These are phyloP conservation scores for Spergularia azorica DNA, from an alignment of 179 eudicot genomes.

Conservation along the genomic window DNA sequence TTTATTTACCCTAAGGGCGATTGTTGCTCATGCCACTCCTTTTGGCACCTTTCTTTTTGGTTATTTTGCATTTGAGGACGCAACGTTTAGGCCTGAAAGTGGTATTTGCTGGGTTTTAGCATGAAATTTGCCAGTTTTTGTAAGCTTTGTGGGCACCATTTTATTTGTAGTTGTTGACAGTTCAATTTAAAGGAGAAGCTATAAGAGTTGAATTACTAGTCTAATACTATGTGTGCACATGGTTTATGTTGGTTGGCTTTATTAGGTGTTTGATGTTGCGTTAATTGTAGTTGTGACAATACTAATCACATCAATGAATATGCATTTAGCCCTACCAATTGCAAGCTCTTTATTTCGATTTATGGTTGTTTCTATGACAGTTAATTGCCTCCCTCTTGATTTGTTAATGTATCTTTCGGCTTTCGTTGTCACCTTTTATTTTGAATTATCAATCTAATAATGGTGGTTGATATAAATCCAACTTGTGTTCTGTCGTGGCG, in stretches of 20 bases:
- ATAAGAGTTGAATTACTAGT: conserved; percentile 15
- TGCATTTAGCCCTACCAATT: conserved; percentile 1
- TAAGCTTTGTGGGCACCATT: conserved; percentile 30
- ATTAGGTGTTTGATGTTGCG: background rate
- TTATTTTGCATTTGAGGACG: conserved; percentile 17
- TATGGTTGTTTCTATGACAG: too few relatives aligned
- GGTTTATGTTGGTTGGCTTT: conserved; percentile 12
- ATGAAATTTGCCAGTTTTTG: conserved; percentile 28
- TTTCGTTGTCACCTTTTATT: too few relatives aligned
- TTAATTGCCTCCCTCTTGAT: too few relatives aligned
- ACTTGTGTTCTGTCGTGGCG: too few relatives aligned
- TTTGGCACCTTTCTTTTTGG: conserved; percentile 23
- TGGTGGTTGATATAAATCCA: too few relatives aligned
- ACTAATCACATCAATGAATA: conserved; percentile 7
- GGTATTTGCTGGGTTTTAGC: conserved; percentile 20
- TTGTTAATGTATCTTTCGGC: too few relatives aligned
- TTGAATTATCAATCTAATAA: too few relatives aligned
- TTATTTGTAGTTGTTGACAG: conserved; percentile 30
- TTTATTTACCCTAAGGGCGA: conserved; percentile 1
- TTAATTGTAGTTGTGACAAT: background rate
- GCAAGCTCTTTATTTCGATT: too few relatives aligned
- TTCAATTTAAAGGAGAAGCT: conserved; percentile 17
- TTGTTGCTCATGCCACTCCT: conserved; percentile 6
- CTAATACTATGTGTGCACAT: conserved; percentile 8
- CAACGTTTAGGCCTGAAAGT: conserved; percentile 3